phyloP scores from a whole-genome alignment of 768 basidiomycete species.

The Phylloporus scabripes region DNA sequence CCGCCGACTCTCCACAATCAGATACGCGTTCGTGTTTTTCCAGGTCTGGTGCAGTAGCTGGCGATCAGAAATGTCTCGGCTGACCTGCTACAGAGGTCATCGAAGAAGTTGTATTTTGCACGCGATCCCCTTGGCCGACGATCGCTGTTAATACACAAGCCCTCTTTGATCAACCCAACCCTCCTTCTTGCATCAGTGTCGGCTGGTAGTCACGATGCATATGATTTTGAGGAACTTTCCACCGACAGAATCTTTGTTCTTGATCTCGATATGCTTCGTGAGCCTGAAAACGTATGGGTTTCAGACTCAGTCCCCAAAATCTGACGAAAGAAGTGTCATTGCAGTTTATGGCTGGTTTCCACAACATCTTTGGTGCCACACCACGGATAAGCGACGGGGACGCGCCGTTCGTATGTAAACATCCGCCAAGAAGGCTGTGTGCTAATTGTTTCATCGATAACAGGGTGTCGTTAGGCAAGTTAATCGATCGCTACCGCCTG shows the following conservation, averaged over 20 bases:
- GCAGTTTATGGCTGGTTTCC: constrained; percentile 21
- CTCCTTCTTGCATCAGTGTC: constrained; percentile 67
- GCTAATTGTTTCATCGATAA: neutral
- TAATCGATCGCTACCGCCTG: constrained; percentile 44
- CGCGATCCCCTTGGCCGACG: constrained; percentile 83
- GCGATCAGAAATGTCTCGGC: neutral
- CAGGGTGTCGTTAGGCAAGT: constrained; percentile 45
- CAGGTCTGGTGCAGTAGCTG: constrained; percentile 42
- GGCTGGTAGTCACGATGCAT: constrained; percentile 40
- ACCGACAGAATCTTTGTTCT: constrained; percentile 55
- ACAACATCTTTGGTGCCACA: constrained; percentile 15
- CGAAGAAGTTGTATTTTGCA: constrained; percentile 58
- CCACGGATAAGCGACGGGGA: constrained; percentile 17
- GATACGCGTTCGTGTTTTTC: constrained; percentile 79
- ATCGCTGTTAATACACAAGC: constrained; percentile 71
- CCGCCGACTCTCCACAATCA: constrained; percentile 24
- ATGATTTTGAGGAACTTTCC: constrained; percentile 55
- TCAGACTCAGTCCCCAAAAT: neutral
- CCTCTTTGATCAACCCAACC: constrained; percentile 42
- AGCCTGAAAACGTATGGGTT: constrained; percentile 23
- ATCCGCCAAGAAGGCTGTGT: neutral
- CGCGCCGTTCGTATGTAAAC: constrained; percentile 22
- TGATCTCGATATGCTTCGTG: constrained; percentile 33
- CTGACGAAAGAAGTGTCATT: neutral
- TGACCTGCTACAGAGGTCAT: constrained; percentile 33